Evolutionary conservation across 1,284 basidiomycete genomes (phyloP), one percentile per base, ranked within the genome.

Genomic region (Microbotryum lychnidis-dioicae): DNA sequence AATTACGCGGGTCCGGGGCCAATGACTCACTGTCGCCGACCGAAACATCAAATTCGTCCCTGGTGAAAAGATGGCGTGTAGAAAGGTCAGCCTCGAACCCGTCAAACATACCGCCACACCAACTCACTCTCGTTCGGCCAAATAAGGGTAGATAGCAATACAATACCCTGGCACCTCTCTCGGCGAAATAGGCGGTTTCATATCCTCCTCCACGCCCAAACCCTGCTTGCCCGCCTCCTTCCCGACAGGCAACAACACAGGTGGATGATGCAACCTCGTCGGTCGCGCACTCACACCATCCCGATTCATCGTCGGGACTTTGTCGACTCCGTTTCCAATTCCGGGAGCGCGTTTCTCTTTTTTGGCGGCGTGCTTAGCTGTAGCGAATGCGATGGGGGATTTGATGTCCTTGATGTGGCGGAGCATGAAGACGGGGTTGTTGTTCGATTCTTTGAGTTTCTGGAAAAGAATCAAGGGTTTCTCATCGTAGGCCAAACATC

Each of bases 371-470:
- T 94, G 91, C 75, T 97, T 97, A 75, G 92, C 88, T 70, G 91
- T 87, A 9, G 92, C 93, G 37, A 96, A 89, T 1, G 86, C 89
- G 63, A 96, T 97, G 0, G 96, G 96, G 20, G 91, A 96, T 57
- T 91, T 88, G 68, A 99, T 96, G 72, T 99, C 96, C 72, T 91
- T 92, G 74, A 98, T 96, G 71, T 97, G 93, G 62, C 97, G 88
- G 48, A 98, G 83, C 91, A 97, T 97, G 76, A 99, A 98, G 12
- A 97, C 92, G 0, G 96, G 93, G 66, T 93, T 92, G 77, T 97
- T 96, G 75, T 92, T 91, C 5, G 87, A 85, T 70, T 99, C 96
- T 75, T 98, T 98, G 54, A 98, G 83, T 74, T 89, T 91, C 76
- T 98, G 94, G 79, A 97, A 97, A 44, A 98, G 83, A 45, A 97